These are phyloP conservation scores for Halophytophthora polymorphica DNA, from an alignment of 352 stramenopile species.

Conservation along the genomic window DNA sequence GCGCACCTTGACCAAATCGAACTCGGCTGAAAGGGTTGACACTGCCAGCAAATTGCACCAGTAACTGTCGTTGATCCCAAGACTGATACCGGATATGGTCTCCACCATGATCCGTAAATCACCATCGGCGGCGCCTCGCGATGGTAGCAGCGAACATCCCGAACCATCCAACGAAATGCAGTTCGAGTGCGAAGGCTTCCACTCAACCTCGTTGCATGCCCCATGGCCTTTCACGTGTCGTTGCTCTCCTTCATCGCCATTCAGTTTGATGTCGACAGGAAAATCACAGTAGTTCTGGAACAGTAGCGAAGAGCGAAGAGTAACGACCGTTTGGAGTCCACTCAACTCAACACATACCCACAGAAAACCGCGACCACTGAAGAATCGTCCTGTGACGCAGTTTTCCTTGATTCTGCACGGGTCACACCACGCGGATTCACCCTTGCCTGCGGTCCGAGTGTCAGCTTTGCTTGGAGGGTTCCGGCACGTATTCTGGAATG, in stretches of 20 bases:
- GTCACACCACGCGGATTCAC: conserved; percentile 49
- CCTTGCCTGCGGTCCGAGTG: conserved; percentile 1
- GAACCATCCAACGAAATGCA: conserved; percentile 31
- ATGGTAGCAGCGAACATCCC: conserved; percentile 17
- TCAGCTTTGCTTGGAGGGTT: neutral
- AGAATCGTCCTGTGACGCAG: conserved; percentile 52
- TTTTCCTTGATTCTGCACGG: conserved; percentile 65
- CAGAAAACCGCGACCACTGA: conserved; percentile 48
- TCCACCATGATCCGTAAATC: conserved; percentile 33
- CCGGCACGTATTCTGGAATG: conserved; percentile 25
- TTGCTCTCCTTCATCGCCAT: conserved; percentile 13
- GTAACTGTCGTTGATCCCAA: conserved; percentile 21
- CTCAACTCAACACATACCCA: conserved; percentile 65
- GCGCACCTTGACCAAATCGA: conserved; percentile 44
- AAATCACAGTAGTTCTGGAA: conserved; percentile 47
- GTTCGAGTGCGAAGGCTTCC: conserved; percentile 13
- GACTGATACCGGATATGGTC: conserved; percentile 20
- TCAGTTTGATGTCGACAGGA: conserved; percentile 34
- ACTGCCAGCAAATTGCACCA: conserved; percentile 29
- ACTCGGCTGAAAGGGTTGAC: conserved; percentile 32
- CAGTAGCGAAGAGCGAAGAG: conserved; percentile 41
- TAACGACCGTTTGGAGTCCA: conserved; percentile 56
- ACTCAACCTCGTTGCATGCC: conserved; percentile 2
- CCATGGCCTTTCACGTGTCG: conserved; percentile 6
- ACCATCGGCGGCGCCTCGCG: neutral